Evolutionary conservation across 202 grass and related monocot species (phyloP).

Genomic region (Brachypodium distachyon): DNA sequence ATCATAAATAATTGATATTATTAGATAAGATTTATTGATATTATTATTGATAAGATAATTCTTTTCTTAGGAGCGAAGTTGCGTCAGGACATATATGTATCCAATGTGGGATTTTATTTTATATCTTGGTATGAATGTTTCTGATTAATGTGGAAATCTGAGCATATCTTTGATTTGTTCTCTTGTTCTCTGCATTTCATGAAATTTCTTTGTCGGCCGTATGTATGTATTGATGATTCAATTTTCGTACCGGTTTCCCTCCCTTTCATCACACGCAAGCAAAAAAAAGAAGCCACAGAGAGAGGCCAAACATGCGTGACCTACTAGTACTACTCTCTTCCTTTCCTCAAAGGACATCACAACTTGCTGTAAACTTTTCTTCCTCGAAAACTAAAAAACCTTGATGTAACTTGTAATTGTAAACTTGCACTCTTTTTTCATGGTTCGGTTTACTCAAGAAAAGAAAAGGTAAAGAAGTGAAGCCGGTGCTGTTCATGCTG

Average conservation of each 20-base stretch:
- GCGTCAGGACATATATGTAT: no score
- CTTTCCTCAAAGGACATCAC: neutral
- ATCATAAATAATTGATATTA: neutral
- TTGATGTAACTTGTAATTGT: no score
- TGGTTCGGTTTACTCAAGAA: no score
- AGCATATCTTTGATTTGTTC: neutral
- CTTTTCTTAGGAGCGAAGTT: no score
- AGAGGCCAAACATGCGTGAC: conserved; percentile 16
- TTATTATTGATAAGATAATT: no score
- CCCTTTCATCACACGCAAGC: neutral
- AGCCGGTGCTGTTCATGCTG: neutral
- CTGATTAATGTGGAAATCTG: neutral
- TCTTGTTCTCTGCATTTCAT: neutral
- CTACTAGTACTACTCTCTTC: neutral
- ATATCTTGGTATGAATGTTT: neutral
- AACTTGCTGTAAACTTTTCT: neutral
- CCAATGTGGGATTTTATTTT: no score
- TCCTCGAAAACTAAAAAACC: no score
- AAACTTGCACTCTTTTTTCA: neutral
- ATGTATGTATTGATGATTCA: no score
- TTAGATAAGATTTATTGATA: no score
- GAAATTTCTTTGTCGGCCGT: neutral
- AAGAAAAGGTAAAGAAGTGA: neutral
- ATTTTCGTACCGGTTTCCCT: conserved; percentile 16
- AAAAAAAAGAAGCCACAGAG: neutral